Percentiles rank a stretch among this genome's conserved stretches.
Evolutionary conservation across 495 filamentous ascomycete genomes (phyloP).

Genomic region (Astrocystis sublimbata): DNA sequence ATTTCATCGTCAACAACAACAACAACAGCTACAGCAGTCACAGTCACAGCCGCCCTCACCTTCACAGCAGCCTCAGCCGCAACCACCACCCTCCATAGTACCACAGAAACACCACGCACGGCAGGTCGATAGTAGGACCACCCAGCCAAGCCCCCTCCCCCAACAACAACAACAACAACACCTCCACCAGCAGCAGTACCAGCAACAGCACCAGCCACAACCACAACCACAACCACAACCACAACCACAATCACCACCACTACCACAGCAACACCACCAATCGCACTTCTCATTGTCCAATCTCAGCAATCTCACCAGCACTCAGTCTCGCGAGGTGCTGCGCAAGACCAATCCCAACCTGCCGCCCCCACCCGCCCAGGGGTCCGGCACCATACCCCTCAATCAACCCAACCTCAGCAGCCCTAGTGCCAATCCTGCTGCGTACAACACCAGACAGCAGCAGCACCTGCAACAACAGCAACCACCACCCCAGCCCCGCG

Average conservation of each 20-base stretch:
- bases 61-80: constrained; percentile 25
- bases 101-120: constrained; percentile 14
- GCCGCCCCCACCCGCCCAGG: constrained; percentile 16
- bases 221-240: constrained; percentile 18
- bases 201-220: constrained; percentile 14
- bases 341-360: constrained; percentile 19
- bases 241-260: constrained; percentile 19
- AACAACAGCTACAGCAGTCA: constrained; percentile 5
- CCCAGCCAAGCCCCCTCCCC: constrained; percentile 22
- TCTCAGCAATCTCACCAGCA: constrained; percentile 1
- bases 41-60: constrained; percentile 1
- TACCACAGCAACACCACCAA: constrained; percentile 30
- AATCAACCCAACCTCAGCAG: constrained; percentile 27
- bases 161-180: constrained; percentile 16
- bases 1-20: constrained; percentile 35
- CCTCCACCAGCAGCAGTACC: constrained; percentile 28
- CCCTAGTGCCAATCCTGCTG: constrained; percentile 26
- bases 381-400: constrained; percentile 33
- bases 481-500: constrained; percentile 21
- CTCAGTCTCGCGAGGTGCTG: constrained; percentile 11
- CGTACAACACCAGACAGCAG: constrained; percentile 29
- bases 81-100: constrained; percentile 5
- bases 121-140: constrained; percentile 21
- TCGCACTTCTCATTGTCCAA: constrained; percentile 19
- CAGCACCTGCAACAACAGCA: background rate